Evolutionary conservation across 2,329 filamentous ascomycete genomes (phyloP).

Genomic region (Taxawa tesnikishii): DNA sequence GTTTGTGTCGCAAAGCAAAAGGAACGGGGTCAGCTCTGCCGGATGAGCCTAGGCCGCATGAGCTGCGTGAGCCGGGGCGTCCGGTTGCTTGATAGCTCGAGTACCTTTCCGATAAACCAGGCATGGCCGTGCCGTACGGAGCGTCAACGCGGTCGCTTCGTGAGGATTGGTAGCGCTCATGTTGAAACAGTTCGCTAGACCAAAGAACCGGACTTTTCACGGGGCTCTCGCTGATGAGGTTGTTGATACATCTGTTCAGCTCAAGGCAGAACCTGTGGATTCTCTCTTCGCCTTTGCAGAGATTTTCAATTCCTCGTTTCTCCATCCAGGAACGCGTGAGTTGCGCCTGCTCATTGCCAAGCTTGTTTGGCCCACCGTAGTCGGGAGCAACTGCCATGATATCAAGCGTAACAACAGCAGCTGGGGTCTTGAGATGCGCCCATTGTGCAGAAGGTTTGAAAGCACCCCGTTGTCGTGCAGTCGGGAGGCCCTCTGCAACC

Average conservation of each 20-base stretch:
- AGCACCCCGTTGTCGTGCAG: slow-evolving; percentile 28
- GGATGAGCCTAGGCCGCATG: too few relatives aligned
- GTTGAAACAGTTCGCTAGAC: slow-evolving; percentile 79
- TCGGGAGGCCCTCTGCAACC: slow-evolving; percentile 23
- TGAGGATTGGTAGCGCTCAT: too few relatives aligned
- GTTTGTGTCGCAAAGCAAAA: too few relatives aligned
- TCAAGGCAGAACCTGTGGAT: slow-evolving; percentile 92
- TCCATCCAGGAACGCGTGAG: slow-evolving; percentile 74
- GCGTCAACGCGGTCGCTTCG: too few relatives aligned
- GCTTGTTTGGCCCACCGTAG: slow-evolving; percentile 84
- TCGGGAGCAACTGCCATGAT: slow-evolving; percentile 71
- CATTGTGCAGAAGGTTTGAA: slow-evolving; percentile 33
- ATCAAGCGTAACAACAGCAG: slow-evolving; percentile 77
- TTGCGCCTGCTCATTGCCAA: slow-evolving; percentile 90
- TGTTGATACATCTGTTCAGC: slow-evolving; percentile 72
- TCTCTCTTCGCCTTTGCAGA: slow-evolving; percentile 87
- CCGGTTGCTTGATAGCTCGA: too few relatives aligned
- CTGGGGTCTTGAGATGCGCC: slow-evolving; percentile 68
- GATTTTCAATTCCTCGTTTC: slow-evolving; percentile 73
- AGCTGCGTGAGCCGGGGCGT: too few relatives aligned
- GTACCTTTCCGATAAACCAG: too few relatives aligned
- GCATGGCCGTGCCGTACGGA: too few relatives aligned
- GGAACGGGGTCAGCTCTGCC: too few relatives aligned
- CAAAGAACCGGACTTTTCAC: slow-evolving; percentile 78
- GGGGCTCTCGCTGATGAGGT: slow-evolving; percentile 73